Base-by-base conservation (phyloP, 1,139 yeast genomes). In the Lodderomyces jiufengensis region DNA sequence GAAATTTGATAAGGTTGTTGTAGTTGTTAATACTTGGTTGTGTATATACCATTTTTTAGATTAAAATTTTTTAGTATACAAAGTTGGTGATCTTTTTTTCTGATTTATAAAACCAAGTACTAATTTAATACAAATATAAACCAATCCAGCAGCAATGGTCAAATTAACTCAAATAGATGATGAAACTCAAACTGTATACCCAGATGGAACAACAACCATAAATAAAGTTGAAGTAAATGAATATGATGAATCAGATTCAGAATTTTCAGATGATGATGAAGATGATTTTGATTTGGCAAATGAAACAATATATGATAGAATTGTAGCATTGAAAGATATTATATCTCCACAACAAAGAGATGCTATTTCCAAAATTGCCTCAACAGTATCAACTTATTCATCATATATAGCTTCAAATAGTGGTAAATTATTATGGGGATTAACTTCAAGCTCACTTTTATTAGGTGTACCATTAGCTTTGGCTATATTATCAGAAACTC, bases 381-480 rank as follows among this genome's bases (percentile, higher is more conserved):
- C 61, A 27, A 43, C 59, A 16, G 52, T 70, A 26, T 59, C 64
- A 46, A 53, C 62, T 28, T 58, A 64, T 29, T 53, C 78, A 33
- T 64, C 69, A 40, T 44, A 70, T 38, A 70, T 79, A 25, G 63
- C 79, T 40, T 57, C 66, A 43, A 77, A 75, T 50, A 72, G 86
- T 40, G 96, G 97, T 42, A 74, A 75, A 51, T 68, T 84, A 33
- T 71, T 90, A 47, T 94, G 97, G 97, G 73, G 83, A 42, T 51
- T 87, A 44, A 81, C 97, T 24, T 82, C 97, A 13, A 78, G 94
- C 37, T 80, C 87, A 27, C 68, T 94, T 53, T 76, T 92, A 48
- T 71, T 92, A 54, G 97, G 97, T 57, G 95, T 88, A 38, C 98
- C 98, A 45, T 73, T 87, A 51, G 82, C 96, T 6, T 72, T 92